These are phyloP conservation scores for Daldinia bambusicola DNA, from an alignment of 495 filamentous ascomycete genomes.

Conservation along the genomic window DNA sequence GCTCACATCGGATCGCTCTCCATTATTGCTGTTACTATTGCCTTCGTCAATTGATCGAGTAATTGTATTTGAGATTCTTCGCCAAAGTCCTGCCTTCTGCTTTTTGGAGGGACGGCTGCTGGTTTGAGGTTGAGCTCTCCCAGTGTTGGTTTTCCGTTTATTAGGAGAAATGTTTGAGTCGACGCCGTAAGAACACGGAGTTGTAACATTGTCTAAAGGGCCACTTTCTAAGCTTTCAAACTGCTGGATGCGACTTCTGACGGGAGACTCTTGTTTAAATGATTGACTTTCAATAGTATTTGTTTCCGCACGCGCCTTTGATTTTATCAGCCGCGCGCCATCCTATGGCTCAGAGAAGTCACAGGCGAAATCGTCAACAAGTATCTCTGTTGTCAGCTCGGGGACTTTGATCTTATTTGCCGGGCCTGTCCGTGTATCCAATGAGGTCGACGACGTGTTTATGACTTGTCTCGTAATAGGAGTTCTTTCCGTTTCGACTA, in stretches of 20 bases:
- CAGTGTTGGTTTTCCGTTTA: conserved; percentile 3
- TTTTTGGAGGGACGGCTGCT: conserved; percentile 31
- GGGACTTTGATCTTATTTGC: conserved; percentile 27
- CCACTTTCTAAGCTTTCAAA: conserved; percentile 48
- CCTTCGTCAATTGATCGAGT: conserved; percentile 27
- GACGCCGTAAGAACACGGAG: conserved; percentile 1
- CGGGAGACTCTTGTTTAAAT: conserved; percentile 45
- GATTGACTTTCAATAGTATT: neutral
- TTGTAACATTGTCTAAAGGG: conserved; percentile 9
- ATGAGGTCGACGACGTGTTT: conserved; percentile 37
- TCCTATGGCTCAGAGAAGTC: conserved; percentile 34
- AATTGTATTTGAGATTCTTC: conserved; percentile 44
- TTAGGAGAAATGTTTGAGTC: neutral
- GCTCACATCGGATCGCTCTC: conserved; percentile 8
- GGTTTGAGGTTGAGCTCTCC: neutral
- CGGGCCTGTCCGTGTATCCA: conserved; percentile 32
- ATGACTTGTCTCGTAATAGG: conserved; percentile 17
- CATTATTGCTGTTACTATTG: conserved; percentile 12
- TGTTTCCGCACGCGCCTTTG: conserved; percentile 24
- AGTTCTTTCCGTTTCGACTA: conserved; percentile 18
- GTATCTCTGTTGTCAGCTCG: conserved; percentile 44
- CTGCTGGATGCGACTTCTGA: conserved; percentile 49
- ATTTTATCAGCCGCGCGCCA: conserved; percentile 14
- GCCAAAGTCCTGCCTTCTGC: conserved; percentile 37
- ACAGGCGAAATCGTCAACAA: conserved; percentile 44